Evolutionary conservation across 306 rosid genomes (phyloP), one percentile per base, ranked within the genome.

Genomic region (Luffa acutangula): DNA sequence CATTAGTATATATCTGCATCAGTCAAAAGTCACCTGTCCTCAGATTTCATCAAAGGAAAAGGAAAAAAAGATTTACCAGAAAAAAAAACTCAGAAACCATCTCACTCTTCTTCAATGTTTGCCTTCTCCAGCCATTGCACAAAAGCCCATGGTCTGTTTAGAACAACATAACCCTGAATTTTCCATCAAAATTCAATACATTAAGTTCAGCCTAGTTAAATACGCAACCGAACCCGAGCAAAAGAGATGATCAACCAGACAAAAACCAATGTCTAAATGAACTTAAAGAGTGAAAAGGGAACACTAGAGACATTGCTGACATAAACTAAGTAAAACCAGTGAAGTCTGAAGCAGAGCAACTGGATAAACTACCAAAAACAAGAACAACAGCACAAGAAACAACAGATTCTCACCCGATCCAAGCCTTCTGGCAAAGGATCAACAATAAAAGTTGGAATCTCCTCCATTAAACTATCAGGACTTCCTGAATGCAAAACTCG

Each of bases 81-180:
- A 72, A 54, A 65, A 72, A 54, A 80, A 74, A 34, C 42, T 25
- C 21, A 66, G 73, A 51, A 57, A 57, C 43, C 36, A 21, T 82
- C 93, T 80, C 77, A 93, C 97, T 93, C 93, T 89, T 93, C 98
- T 76, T 90, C 90, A 49, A 93, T 89, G n/a, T 63, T 80, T 78
- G 93, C 97, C 86, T 89, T 90, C 88, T 91, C 97, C 80, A 93
- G 90, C 98, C 98, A 93, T 79, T 93, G 98, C 82, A 93, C 94
- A 86, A 93, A 93, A 75, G 98, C 98, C 98, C 98, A 93, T 12
- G 98, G 98, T 86, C 97, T 90, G 82, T 93, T 90, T 78, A 93
- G 90, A 80, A 92, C 98, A 75, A 94, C 71, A 83, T 94, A 94
- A 78, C 97, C 98, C 98, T 94, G 88, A 74, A 52, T 57, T 72